phyloP scores from a whole-genome alignment of 306 rosid species.

The Arachis hypogaea region DNA sequence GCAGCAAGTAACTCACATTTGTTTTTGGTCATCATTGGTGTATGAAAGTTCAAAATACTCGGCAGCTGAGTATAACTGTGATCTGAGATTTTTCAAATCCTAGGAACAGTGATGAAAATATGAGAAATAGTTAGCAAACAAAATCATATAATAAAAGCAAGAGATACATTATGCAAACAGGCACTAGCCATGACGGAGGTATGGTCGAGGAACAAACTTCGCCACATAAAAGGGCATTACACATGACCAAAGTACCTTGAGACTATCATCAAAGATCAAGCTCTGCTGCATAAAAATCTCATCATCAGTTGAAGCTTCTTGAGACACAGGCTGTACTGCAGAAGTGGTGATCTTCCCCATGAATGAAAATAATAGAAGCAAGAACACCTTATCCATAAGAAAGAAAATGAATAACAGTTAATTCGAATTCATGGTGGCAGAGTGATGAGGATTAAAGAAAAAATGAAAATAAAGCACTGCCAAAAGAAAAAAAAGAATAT shows the following conservation, averaged over 20 bases:
- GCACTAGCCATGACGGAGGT: conserved; percentile 2
- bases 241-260: conserved; percentile 58
- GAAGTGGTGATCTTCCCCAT: conserved; percentile 73
- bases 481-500: conserved; percentile 32
- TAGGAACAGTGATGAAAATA: conserved; percentile 43
- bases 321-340: conserved; percentile 52
- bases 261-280: conserved; percentile 91
- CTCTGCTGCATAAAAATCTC: conserved; percentile 97
- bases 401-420: conserved; percentile 12
- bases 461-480: conserved; percentile 27
- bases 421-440: conserved; percentile 29
- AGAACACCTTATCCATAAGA: conserved; percentile 39
- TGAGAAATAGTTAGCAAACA: conserved; percentile 14
- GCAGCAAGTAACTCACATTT: conserved; percentile 64
- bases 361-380: conserved; percentile 40
- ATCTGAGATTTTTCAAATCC: conserved; percentile 94
- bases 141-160: not conserved
- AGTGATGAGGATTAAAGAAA: conserved; percentile 29
- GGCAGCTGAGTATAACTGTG: conserved; percentile 95
- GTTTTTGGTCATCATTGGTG: conserved; percentile 93
- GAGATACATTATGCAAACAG: conserved; percentile 16
- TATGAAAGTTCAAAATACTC: conserved; percentile 96
- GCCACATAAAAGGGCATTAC: not conserved
- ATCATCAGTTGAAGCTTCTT: conserved; percentile 78
- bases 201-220: not conserved